Base-by-base conservation (phyloP, 2,329 filamentous ascomycete genomes). In the Ophiostoma himal-ulmi region DNA sequence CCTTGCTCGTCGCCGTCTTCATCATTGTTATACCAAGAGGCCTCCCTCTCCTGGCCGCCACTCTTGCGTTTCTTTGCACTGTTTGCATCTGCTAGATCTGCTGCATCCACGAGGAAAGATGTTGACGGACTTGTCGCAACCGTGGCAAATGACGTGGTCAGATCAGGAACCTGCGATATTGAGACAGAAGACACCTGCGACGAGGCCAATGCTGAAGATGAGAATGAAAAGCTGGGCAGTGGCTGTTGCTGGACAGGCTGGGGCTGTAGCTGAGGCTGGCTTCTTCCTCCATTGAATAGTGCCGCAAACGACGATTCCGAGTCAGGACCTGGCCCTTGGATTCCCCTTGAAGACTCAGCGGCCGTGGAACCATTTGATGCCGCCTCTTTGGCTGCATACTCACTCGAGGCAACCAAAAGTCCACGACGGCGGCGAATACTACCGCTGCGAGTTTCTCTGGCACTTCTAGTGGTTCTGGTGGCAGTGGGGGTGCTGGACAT, bases 391-490 rank as follows among this genome's bases (percentile, higher is more conserved):
- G 68, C 67, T 17, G 68, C 71, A 54, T 69, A 67, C 48, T 57
- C 70, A 8, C 70, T 64, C 60, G 69, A 71, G 5, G 71, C 69
- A 41, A 71, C 69, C 10, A 73, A 64, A 41, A 72, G 70, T 14
- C 69, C 34, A 2, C 67, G 57, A 13, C 69, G 67, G 8, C 22
- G n/a, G 3, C 44, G 41, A n/a, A 48, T 41, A 5, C 57, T 41
- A 37, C 62, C 11, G 36, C 34, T 64, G 17, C 60, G 13, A 30
- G 60, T 8, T 17, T 30, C 30, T 17, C n/a, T 57, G 5, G 48
- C n/a, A 20, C 26, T 36, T 20, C 17, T 26, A 20, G 34, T 22
- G 36, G 14, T 41, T 13, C 34, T 39, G 8, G 4, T 37, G 30
- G 30, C 30, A 17, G 5, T 64, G 13, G 17, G 30, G 10, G 30